These are phyloP conservation scores for Thalassiosira mediterranea DNA, from an alignment of 352 stramenopile species.

Conservation along the genomic window DNA sequence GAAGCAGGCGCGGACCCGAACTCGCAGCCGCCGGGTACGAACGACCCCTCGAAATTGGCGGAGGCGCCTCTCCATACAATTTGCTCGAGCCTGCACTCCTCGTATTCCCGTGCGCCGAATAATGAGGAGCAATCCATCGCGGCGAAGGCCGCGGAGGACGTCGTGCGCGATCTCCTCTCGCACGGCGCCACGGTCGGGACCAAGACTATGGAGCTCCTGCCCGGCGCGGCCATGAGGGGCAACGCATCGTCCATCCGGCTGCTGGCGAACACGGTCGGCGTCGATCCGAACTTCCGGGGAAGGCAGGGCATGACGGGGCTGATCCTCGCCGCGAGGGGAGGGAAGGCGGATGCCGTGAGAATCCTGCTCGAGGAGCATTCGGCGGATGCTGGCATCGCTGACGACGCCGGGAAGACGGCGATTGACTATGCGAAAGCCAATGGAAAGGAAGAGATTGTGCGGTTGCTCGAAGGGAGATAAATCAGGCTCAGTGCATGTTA, in stretches of 20 bases:
- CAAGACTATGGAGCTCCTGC: conserved; percentile 38
- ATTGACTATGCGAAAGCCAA: conserved; percentile 68
- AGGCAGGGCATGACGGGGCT: conserved; percentile 81
- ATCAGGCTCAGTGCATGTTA: too few relatives aligned
- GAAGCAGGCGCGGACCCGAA: conserved; percentile 27
- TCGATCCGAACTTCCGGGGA: conserved; percentile 61
- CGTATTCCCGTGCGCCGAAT: conserved; percentile 3
- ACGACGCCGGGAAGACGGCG: conserved; percentile 63
- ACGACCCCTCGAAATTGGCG: neutral
- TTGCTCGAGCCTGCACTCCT: conserved; percentile 7
- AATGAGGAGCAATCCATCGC: too few relatives aligned
- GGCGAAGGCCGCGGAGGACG: conserved; percentile 10
- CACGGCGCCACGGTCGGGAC: conserved; percentile 18
- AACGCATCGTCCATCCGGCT: conserved; percentile 53
- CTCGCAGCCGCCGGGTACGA: neutral
- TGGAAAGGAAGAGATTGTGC: conserved; percentile 58
- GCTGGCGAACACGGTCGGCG: conserved; percentile 41
- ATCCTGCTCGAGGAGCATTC: conserved; percentile 52
- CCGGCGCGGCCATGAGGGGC: conserved; percentile 42
- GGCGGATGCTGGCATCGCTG: conserved; percentile 37
- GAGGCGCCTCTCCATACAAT: conserved; percentile 29
- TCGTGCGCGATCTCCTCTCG: conserved; percentile 24
- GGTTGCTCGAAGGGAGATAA: conserved; percentile 40
- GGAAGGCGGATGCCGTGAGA: conserved; percentile 61
- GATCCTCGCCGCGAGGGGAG: conserved; percentile 77